Percentiles rank a stretch among this genome's conserved stretches.
Conservation (phyloP, 345 rosid genomes). For the Balakata baccata region DNA sequence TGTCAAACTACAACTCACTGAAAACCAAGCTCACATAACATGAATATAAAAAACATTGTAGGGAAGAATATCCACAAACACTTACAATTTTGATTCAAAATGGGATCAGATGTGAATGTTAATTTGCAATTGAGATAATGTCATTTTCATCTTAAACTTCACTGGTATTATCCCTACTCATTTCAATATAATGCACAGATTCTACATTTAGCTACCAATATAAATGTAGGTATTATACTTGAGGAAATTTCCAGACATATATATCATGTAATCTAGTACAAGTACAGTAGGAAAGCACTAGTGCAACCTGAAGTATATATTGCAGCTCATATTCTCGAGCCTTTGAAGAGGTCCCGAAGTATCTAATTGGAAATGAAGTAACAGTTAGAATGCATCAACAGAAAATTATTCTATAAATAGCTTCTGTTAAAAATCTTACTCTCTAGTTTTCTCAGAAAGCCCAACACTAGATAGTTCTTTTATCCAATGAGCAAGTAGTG, state of each 20-base stretch:
- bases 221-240: neutral
- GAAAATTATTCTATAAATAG: neutral
- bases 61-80: neutral
- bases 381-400: neutral
- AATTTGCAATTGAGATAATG: neutral
- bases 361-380: slow-evolving; percentile 42
- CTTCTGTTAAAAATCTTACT: slow-evolving; percentile 46
- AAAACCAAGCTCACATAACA: neutral
- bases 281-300: slow-evolving; percentile 8
- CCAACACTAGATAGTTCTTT: slow-evolving; percentile 87
- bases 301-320: slow-evolving; percentile 72
- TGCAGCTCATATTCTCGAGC: slow-evolving; percentile 88
- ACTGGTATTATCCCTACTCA: neutral
- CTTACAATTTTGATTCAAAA: neutral
- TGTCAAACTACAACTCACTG: neutral
- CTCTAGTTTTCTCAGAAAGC: slow-evolving; percentile 76
- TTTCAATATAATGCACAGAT: neutral
- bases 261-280: neutral
- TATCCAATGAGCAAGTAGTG: slow-evolving; percentile 91
- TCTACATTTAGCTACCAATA: neutral
- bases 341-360: slow-evolving; percentile 63
- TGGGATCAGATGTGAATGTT: neutral
- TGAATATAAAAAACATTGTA: neutral
- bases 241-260: neutral
- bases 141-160: neutral